phyloP scores from a whole-genome alignment of 1,284 basidiomycete genomes.

The Pterulicium gracile region DNA sequence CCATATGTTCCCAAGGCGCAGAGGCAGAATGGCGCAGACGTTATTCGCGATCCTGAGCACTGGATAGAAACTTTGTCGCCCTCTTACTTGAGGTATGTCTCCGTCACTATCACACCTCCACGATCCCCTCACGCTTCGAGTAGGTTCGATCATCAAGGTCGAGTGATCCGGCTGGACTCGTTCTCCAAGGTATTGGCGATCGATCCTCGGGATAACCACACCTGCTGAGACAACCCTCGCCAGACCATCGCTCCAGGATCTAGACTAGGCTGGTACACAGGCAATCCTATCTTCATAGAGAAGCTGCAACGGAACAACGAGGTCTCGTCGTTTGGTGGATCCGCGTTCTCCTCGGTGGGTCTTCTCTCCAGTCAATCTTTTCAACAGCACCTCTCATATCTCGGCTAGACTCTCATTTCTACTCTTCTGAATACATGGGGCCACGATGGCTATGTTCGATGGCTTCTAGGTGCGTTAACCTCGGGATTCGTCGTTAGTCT shows the following conservation, averaged over 20 bases:
- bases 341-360: conserved; percentile 71
- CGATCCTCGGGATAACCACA: conserved; percentile 71
- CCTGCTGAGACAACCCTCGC: conserved; percentile 72
- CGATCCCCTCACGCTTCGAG: conserved; percentile 2
- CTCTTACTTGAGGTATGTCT: conserved; percentile 50
- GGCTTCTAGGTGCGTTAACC: conserved; percentile 42
- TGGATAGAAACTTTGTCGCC: conserved; percentile 52
- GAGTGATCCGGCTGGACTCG: conserved; percentile 70
- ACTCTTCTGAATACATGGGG: conserved; percentile 59
- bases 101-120: neutral
- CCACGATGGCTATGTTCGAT: conserved; percentile 62
- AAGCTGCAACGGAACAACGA: conserved; percentile 69
- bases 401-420: conserved; percentile 41
- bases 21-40: conserved; percentile 19
- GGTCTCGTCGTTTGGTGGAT: too few species aligned
- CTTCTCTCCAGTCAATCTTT: conserved; percentile 42
- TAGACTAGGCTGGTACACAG: conserved; percentile 74
- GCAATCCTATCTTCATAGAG: conserved; percentile 60
- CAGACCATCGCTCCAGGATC: conserved; percentile 77
- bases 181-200: conserved; percentile 64
- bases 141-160: conserved; percentile 64
- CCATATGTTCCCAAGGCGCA: conserved; percentile 35
- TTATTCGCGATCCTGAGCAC: conserved; percentile 19
- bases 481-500: neutral
- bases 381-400: neutral